These are phyloP conservation scores for Gaertneriomyces sp. DNA, from an alignment of 192 early-diverging fungal species.

Conservation along the genomic window DNA sequence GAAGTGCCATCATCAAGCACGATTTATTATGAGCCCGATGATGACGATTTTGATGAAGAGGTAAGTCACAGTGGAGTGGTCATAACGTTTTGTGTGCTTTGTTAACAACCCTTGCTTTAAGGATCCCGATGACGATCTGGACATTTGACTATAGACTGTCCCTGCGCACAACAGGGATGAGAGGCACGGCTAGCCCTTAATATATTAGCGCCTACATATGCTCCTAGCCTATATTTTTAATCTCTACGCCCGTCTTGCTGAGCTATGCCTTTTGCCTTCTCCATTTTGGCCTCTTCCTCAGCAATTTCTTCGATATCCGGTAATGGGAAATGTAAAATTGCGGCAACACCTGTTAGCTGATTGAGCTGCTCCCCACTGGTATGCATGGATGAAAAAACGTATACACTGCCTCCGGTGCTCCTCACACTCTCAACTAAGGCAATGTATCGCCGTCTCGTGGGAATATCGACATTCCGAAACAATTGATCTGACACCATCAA, in stretches of 20 bases:
- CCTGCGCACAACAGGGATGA: too few relatives aligned
- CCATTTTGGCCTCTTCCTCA: slow-evolving; percentile 12
- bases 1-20: slow-evolving; percentile 21
- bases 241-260: too few relatives aligned
- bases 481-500: slow-evolving; percentile 90
- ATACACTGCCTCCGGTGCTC: slow-evolving; percentile 68
- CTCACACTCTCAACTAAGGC: slow-evolving; percentile 78
- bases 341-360: slow-evolving; percentile 93
- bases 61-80: neutral
- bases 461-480: slow-evolving; percentile 76
- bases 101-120: neutral
- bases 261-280: too few relatives aligned
- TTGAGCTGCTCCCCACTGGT: slow-evolving; percentile 93
- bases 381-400: slow-evolving; percentile 90
- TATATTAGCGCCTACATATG: too few relatives aligned
- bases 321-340: slow-evolving; percentile 88
- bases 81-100: neutral
- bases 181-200: too few relatives aligned
- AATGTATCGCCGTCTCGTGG: slow-evolving; percentile 81
- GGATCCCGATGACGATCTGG: slow-evolving; percentile 87
- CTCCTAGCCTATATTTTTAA: too few relatives aligned
- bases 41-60: slow-evolving; percentile 87
- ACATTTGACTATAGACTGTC: slow-evolving; percentile 53
- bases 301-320: slow-evolving; percentile 52
- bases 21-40: slow-evolving; percentile 81